These are phyloP conservation scores for Cadophora malorum DNA, from an alignment of 2,329 filamentous ascomycete genomes.

Conservation along the genomic window DNA sequence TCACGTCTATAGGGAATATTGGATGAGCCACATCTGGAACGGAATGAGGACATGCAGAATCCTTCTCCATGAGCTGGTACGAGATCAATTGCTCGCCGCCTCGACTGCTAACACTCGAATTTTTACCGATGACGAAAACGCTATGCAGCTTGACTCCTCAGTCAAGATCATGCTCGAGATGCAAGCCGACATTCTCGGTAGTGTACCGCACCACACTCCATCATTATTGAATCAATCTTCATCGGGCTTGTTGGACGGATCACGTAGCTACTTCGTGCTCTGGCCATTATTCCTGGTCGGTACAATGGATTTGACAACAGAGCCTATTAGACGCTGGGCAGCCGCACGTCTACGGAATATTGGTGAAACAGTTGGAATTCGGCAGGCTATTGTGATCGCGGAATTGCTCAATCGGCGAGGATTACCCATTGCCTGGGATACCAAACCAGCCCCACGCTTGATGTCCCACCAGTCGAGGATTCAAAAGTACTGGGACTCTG, in stretches of 20 bases:
- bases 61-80: constrained; percentile 38
- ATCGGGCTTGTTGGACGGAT: constrained; percentile 25
- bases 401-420: constrained; percentile 12
- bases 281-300: constrained; percentile 41
- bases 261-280: constrained; percentile 36
- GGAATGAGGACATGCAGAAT: constrained; percentile 38
- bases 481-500: neutral
- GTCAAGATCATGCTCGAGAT: constrained; percentile 30
- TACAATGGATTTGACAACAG: constrained; percentile 35
- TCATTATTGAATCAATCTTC: neutral
- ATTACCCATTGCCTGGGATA: neutral
- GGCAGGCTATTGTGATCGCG: constrained; percentile 38
- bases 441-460: neutral
- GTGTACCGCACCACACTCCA: constrained; percentile 38
- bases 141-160: constrained; percentile 24
- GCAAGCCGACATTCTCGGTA: constrained; percentile 39
- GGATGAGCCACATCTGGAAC: constrained; percentile 43
- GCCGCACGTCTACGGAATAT: constrained; percentile 31
- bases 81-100: constrained; percentile 30
- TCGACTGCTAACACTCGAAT: constrained; percentile 18
- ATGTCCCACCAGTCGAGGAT: neutral
- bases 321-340: constrained; percentile 35
- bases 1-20: constrained; percentile 39
- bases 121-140: constrained; percentile 29
- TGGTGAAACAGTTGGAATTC: constrained; percentile 33